Base-by-base conservation (phyloP, 2,329 filamentous ascomycete species). In the Seiridium cupressi region DNA sequence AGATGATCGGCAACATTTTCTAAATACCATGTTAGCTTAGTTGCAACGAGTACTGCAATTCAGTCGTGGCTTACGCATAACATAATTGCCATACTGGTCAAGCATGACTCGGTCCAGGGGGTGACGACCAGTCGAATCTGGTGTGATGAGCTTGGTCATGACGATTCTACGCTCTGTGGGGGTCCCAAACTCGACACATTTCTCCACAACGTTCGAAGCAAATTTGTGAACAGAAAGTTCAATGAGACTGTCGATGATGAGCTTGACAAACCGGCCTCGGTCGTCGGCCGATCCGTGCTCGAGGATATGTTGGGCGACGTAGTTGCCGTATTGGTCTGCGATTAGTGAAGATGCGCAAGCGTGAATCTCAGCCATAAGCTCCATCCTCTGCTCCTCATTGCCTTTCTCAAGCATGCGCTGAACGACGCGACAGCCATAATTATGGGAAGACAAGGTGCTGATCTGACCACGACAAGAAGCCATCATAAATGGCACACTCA, bases 201-300 rank as follows among this genome's bases (percentile, higher is more conserved):
- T 94, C 76, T 99, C 95, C 0, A 99, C 94, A 3, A 99, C 94
- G 68, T 99, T 98, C 70, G 93, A 97, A 0, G 95, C 94, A 70
- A 92, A 96, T 73, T 99, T 99, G 79, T 98, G 92, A 79, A 93
- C 97, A 34, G 93, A 97, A 67, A 92, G 88, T 1, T 79, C 77
- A 44, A 97, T 76, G 2, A 97, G 79, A 60, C 92, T 85, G 10
- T 81, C 80, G 64, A 89, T 88, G 64, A 98, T 89, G 51, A 92
- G 79, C 34, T 82, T 77, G 59, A 97, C 90, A 68, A 97, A 89
- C 67, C 82, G 86, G 11, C 82, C 81, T 26, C 88, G 86, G 69
- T 97, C 92, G 59, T 89, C 86, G 3, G 84, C 81, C 56, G 88
- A 83, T 32, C 93, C 93, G 64, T 92, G 86, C 62, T 89, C 81